Conservation (phyloP, 2,329 filamentous ascomycete genomes). For the Sporothrix pallida region DNA sequence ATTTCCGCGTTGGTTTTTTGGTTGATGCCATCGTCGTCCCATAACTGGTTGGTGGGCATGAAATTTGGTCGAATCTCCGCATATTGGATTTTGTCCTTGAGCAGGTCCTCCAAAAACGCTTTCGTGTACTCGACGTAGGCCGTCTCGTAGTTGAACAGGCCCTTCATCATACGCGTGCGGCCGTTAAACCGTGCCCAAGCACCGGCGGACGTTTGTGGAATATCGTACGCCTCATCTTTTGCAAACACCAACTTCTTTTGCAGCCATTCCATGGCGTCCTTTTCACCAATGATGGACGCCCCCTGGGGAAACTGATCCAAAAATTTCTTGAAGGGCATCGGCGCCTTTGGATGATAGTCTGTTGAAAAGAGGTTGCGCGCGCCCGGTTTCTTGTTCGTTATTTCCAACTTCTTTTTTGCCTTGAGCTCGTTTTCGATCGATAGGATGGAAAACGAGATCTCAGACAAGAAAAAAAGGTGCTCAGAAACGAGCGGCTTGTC, state of each 20-base stretch:
- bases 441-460: conserved; percentile 67
- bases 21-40: conserved; percentile 59
- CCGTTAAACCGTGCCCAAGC: conserved; percentile 70
- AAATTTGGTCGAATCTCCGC: conserved; percentile 74
- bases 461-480: conserved; percentile 56
- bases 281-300: conserved; percentile 27
- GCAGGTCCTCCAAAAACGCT: conserved; percentile 65
- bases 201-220: conserved; percentile 56
- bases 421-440: conserved; percentile 39
- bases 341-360: conserved; percentile 51
- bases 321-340: conserved; percentile 54
- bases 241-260: conserved; percentile 66
- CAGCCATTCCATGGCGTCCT: conserved; percentile 59
- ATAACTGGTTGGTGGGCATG: conserved; percentile 67
- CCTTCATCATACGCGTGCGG: conserved; percentile 74
- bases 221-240: conserved; percentile 63
- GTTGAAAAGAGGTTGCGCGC: conserved; percentile 54
- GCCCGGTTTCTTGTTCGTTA: conserved; percentile 41
- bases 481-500: conserved; percentile 54
- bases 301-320: conserved; percentile 44
- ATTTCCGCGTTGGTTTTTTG: conserved; percentile 63
- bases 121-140: conserved; percentile 67
- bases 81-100: conserved; percentile 70
- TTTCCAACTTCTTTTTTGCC: background rate
- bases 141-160: conserved; percentile 69